Conservation (phyloP, 371 early-diverging fungal species). For the Neoconidiobolus thromboides region DNA sequence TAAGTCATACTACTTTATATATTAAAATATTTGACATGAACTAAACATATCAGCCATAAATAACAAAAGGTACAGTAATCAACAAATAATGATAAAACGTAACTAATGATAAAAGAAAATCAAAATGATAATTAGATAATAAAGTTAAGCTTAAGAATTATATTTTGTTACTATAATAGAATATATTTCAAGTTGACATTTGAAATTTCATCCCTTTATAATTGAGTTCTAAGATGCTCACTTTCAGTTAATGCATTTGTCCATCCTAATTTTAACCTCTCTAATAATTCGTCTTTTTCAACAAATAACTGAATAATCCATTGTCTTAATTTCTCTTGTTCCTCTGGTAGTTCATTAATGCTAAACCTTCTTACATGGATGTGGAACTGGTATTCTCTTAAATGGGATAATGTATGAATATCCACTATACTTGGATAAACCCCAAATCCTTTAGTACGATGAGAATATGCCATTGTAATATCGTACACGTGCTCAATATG, state of each 20-base stretch:
- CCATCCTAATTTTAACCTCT: slow-evolving; percentile 13
- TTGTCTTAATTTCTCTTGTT: slow-evolving; percentile 27
- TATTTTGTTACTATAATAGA: too few species aligned
- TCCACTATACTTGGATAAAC: slow-evolving; percentile 37
- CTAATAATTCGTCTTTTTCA: slow-evolving; percentile 39
- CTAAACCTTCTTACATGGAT: slow-evolving; percentile 34
- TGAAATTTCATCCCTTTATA: too few species aligned
- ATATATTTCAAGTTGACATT: too few species aligned
- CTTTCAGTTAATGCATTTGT: neutral
- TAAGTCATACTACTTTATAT: too few species aligned
- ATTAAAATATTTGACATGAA: too few species aligned
- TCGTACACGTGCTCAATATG: slow-evolving; percentile 47
- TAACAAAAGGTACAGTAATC: too few species aligned
- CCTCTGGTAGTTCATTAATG: slow-evolving; percentile 33
- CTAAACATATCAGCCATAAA: too few species aligned
- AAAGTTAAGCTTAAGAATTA: too few species aligned
- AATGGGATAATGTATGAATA: slow-evolving; percentile 23
- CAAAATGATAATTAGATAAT: too few species aligned
- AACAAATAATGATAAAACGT: too few species aligned
- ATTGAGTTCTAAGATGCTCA: too few species aligned
- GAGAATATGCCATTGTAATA: slow-evolving; percentile 40
- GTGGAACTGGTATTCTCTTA: slow-evolving; percentile 47
- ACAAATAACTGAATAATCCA: slow-evolving; percentile 41
- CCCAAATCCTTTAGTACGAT: slow-evolving; percentile 19
- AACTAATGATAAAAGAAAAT: too few species aligned